Evolutionary conservation across 306 rosid species (phyloP).

Genomic region (Quercus wislizeni): DNA sequence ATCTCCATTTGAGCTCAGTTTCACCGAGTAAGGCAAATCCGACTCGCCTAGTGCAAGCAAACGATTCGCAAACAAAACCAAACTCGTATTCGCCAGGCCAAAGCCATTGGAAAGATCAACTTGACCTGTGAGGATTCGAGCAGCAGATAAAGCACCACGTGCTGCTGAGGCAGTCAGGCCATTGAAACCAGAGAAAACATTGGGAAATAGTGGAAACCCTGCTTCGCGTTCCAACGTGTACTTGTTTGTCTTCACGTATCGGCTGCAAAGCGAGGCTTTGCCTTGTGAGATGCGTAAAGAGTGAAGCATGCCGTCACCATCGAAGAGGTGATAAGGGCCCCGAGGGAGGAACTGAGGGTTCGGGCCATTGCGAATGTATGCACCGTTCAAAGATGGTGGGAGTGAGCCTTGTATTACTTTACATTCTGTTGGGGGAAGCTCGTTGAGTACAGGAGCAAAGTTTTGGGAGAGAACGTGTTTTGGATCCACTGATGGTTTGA

Average conservation of each 20-base stretch:
- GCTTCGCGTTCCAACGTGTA: conserved; percentile 63
- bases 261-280: conserved; percentile 69
- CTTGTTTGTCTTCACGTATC: conserved; percentile 69
- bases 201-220: conserved; percentile 65
- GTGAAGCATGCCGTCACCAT: conserved; percentile 95
- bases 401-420: conserved; percentile 44
- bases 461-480: conserved; percentile 51
- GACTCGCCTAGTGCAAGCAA: conserved; percentile 81
- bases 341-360: conserved; percentile 89
- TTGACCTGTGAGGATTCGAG: conserved; percentile 56
- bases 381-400: conserved; percentile 65
- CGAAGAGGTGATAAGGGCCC: conserved; percentile 94
- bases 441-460: conserved; percentile 63
- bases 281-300: conserved; percentile 54
- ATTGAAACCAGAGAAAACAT: conserved; percentile 71
- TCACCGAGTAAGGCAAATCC: conserved; percentile 63
- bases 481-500: conserved; percentile 60
- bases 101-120: conserved; percentile 66
- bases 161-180: conserved; percentile 66
- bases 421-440: conserved; percentile 81
- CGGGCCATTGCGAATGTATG: conserved; percentile 87
- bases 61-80: conserved; percentile 55
- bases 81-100: conserved; percentile 79
- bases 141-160: conserved; percentile 60
- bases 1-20: conserved; percentile 44